Percentiles rank a stretch among this genome's conserved stretches.
Conservation (phyloP, 371 early-diverging fungal genomes). For the Dichotomocladium elegans region DNA sequence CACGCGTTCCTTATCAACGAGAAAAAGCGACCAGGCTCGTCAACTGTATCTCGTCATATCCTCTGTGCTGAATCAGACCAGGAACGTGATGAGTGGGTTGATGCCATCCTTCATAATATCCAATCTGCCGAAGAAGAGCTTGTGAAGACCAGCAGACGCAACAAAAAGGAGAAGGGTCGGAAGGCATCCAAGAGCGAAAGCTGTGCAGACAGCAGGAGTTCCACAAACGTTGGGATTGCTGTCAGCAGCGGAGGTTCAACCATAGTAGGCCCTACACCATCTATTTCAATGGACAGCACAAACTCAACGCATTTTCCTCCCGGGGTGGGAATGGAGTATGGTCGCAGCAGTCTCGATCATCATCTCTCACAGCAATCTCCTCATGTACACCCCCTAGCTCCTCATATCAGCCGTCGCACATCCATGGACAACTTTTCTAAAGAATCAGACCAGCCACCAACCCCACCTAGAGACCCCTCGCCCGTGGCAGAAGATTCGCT, state of each 20-base stretch:
- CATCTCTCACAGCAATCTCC: background rate
- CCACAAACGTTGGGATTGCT: conserved; percentile 16
- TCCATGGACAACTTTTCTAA: conserved; percentile 27
- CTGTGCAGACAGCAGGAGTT: conserved; percentile 12
- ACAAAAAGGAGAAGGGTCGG: conserved; percentile 24
- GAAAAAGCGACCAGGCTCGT: conserved; percentile 58
- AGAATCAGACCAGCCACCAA: conserved; percentile 7
- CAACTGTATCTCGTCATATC: conserved; percentile 66
- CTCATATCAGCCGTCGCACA: conserved; percentile 26
- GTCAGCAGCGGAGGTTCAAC: conserved; percentile 5
- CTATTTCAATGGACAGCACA: background rate
- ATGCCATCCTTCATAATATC: conserved; percentile 55
- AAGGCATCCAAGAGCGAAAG: conserved; percentile 40
- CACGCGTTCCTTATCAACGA: conserved; percentile 82
- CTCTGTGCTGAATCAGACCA: conserved; percentile 86
- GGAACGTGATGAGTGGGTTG: conserved; percentile 90
- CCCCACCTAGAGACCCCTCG: conserved; percentile 9
- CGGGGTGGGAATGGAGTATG: background rate
- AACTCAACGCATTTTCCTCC: too few species aligned
- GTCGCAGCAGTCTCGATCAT: conserved; percentile 17
- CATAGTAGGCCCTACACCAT: background rate
- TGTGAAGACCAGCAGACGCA: conserved; percentile 2
- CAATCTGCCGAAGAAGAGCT: conserved; percentile 21
- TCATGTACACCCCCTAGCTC: conserved; percentile 18
- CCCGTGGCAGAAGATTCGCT: conserved; percentile 9